Percentiles rank a stretch among this genome's conserved stretches.
phyloP scores from a whole-genome alignment of 148 eudicot genomes.

The Polygonum maritimum region DNA sequence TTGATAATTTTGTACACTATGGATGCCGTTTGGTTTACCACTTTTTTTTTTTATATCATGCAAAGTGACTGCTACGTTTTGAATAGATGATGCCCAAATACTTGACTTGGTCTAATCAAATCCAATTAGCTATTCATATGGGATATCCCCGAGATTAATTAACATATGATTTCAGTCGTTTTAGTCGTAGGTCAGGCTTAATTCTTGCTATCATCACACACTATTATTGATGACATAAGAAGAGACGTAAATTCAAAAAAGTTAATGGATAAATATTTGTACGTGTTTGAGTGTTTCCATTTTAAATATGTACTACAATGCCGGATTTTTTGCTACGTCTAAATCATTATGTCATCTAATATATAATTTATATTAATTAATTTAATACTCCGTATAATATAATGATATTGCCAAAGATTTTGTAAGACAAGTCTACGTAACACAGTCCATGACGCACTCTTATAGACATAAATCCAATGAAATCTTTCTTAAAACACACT shows the following conservation, averaged over 20 bases:
- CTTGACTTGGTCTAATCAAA: neutral
- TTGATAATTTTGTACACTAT: neutral
- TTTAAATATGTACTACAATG: neutral
- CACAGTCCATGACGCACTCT: neutral
- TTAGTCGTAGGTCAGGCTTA: neutral
- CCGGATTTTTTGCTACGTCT: neutral
- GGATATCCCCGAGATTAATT: neutral
- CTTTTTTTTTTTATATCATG: neutral
- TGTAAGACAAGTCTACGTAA: neutral
- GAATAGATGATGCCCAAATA: neutral
- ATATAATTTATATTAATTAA: neutral
- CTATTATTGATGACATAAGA: neutral
- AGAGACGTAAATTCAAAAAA: neutral
- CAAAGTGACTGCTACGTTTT: neutral
- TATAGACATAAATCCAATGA: neutral
- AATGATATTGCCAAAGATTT: neutral
- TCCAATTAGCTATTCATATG: neutral
- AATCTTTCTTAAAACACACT: neutral
- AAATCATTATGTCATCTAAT: neutral
- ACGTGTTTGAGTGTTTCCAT: too few species aligned
- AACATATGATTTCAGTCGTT: neutral
- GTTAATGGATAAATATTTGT: neutral
- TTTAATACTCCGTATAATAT: too few species aligned
- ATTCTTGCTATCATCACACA: neutral
- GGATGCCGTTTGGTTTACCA: neutral